Evolutionary conservation across 148 eudicot species (phyloP), one percentile per base, ranked within the genome.

Genomic region (Fagopyrum homotropicum): DNA sequence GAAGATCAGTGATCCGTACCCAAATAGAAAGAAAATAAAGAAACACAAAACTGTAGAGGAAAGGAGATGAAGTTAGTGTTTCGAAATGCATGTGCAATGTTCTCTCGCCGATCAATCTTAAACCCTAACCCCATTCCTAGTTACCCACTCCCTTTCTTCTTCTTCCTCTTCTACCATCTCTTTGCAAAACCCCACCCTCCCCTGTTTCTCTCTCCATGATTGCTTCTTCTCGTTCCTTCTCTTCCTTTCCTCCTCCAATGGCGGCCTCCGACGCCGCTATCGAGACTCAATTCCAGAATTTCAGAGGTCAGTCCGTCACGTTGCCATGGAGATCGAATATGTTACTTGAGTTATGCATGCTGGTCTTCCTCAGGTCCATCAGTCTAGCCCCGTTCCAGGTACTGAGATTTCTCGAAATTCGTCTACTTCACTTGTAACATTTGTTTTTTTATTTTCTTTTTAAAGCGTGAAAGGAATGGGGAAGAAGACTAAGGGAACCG

Each of bases 301-400:
- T 95, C 77, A 83, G 96, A 9, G 59, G 73, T 63, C 89, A 86
- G 35, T 95, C 63, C 86, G 81, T 8, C 79, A 76, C 54, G 90
- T 95, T 0, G 87, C 91, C 0, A 30, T 79, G 75, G 90, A 95
- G 77, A 88, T 95, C 30, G 99, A 95, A 57, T 89, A 91, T 14
- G 81, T 80, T 2, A 82, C 82, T 4, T 78, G 99, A 75, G 49
- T 87, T 72, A 92, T 95, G 86, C 94, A 95, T 59, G 86, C 96
- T 26, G 70, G 81, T 72, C 86, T 95, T 45, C 90, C 92, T 40
- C 89, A 89, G 9, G 89, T 90, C 80, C 99, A 95, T 75, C 99
- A 92, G 43, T 89, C 97, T 75, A 84, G 93, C 46, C 94, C 99
- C 35, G 26, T 90, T 26, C 52, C 87, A 45, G 99, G 97, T 95